Base-by-base conservation (phyloP, 2,329 filamentous ascomycete species). In the Ophiostoma quercus region DNA sequence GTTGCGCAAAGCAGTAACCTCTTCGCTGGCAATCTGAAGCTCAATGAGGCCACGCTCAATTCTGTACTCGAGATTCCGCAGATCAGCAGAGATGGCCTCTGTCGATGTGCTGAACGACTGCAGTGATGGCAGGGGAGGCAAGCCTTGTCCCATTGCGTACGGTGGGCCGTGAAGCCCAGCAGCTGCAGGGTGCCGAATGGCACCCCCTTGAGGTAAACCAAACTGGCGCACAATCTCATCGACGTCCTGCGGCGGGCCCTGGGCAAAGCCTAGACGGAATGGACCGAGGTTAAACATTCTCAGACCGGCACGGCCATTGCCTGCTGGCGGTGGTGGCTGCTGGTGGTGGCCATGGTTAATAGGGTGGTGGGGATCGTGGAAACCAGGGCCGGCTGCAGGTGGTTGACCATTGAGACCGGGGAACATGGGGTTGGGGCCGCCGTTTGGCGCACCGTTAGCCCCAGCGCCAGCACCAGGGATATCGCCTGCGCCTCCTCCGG, bases 181-280 rank as follows among this genome's bases (percentile, higher is more conserved):
- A 32, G 25, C 25, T 29, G 57, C 57, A 34, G 57, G 57, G 32
- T 63, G 60, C 7, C 62, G 32, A 34, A 34, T 34, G 3, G 62
- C 34, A 11, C 62, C 62, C 2, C 34, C 32, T 2, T 37, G 62
- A 9, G 62, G 62, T 19, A 65, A 11, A 1, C 62, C 87, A 74
- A 91, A 82, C 71, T 87, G 86, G 71, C 89, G 86, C 5, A 87
- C 88, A 73, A 92, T 81, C 73, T 92, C 88, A 69, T 88, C 84
- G 43, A 92, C 84, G 71, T 92, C 86, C 25, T 84, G 81, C 3
- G 77, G 82, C 78, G 79, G 89, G 77, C 79, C 90, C 82, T 91
- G 88, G n/a, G 89, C 91, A 74, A 94, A 91, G 0, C 90, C 91
- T 29, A 95, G 81, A 37, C 91, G 83, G 41, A 95, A 81, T 1